Percentiles rank a stretch among this genome's conserved stretches.
Conservation (phyloP, 2,329 filamentous ascomycete species). For the Samsoniella hepiali region DNA sequence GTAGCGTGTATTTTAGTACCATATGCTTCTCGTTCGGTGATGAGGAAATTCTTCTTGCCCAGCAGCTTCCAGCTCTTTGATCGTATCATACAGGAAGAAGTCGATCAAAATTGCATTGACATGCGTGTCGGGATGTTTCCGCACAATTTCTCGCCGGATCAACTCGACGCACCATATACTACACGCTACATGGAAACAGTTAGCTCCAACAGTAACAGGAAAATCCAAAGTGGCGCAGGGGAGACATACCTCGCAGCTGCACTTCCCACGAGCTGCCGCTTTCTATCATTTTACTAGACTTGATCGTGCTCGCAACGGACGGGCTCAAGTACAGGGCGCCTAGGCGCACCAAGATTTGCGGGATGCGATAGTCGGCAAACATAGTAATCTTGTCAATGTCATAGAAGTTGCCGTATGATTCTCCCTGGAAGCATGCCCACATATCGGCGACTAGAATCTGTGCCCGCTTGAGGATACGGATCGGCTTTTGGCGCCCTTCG, state of each 20-base stretch:
- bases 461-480: slow-evolving; percentile 87
- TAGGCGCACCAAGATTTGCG: slow-evolving; percentile 83
- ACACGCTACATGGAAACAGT: slow-evolving; percentile 53
- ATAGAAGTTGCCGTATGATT: slow-evolving; percentile 72
- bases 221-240: rapidly evolving
- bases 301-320: slow-evolving; percentile 67
- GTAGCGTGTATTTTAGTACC: slow-evolving; percentile 62
- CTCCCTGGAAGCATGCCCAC: slow-evolving; percentile 91
- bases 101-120: slow-evolving; percentile 92
- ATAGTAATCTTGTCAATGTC: slow-evolving; percentile 97
- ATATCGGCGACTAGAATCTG: slow-evolving; percentile 95
- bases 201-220: not conserved
- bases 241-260: slow-evolving; percentile 70
- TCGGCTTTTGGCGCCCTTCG: slow-evolving; percentile 63
- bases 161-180: slow-evolving; percentile 97
- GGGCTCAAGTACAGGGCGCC: slow-evolving; percentile 85
- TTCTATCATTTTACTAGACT: slow-evolving; percentile 60
- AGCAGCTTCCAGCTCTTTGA: slow-evolving; percentile 74
- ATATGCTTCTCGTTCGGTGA: slow-evolving; percentile 88
- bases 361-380: slow-evolving; percentile 97
- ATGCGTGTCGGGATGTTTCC: slow-evolving; percentile 65
- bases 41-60: slow-evolving; percentile 63
- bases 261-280: slow-evolving; percentile 77
- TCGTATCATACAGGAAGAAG: slow-evolving; percentile 93
- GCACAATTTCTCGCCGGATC: slow-evolving; percentile 75